A percentile compares a stretch with the other conserved stretches of the same genome.
Conservation (phyloP, 768 basidiomycete genomes). For the Russula foetens region DNA sequence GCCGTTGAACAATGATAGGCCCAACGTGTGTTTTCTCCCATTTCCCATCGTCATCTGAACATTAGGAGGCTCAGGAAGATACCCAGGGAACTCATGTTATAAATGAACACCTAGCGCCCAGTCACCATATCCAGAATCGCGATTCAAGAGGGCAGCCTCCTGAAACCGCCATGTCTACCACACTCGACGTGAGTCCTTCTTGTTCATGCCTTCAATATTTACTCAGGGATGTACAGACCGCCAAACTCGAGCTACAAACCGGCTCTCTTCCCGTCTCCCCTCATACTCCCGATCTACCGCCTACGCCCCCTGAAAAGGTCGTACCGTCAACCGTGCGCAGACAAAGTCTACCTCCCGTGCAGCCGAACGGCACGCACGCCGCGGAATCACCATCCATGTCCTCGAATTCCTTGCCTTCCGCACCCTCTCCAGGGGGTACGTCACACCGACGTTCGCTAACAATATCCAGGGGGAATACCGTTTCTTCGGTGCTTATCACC, state of each 20-base stretch:
- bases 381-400: conserved; percentile 17
- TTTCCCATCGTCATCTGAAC: neutral
- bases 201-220: neutral
- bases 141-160: neutral
- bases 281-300: conserved; percentile 4
- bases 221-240: neutral
- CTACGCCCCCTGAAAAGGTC: conserved; percentile 12
- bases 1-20: neutral
- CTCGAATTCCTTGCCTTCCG: conserved; percentile 11
- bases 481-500: conserved; percentile 73
- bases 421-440: conserved; percentile 17
- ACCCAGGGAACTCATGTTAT: neutral
- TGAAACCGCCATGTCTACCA: neutral
- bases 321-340: neutral
- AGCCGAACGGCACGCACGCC: conserved; percentile 6
- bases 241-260: neutral
- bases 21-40: neutral
- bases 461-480: conserved; percentile 52
- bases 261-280: conserved; percentile 9
- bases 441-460: conserved; percentile 31
- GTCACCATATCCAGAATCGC: neutral
- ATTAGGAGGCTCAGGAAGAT: neutral
- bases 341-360: conserved; percentile 9
- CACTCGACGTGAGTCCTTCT: neutral
- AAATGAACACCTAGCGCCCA: conserved; percentile 9